phyloP scores from a whole-genome alignment of 306 rosid species.

The Dalbergia cultrata region DNA sequence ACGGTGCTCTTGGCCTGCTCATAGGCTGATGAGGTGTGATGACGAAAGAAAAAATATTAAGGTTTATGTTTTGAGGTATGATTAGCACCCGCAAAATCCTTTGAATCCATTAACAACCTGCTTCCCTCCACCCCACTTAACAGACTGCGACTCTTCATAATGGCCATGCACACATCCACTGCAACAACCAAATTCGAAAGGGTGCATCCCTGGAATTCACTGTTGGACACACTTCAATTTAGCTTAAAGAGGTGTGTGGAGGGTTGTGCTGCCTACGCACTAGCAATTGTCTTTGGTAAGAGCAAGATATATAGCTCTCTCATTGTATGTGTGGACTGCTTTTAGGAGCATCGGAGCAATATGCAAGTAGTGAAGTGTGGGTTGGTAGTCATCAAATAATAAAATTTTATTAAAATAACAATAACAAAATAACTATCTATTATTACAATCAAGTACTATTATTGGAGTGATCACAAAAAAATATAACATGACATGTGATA shows the following conservation, averaged over 20 bases:
- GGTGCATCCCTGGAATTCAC: conserved; percentile 4
- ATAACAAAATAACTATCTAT: too few relatives aligned
- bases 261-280: not conserved
- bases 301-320: too few relatives aligned
- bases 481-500: too few relatives aligned
- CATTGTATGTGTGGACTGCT: too few relatives aligned
- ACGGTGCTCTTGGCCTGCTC: conserved; percentile 24
- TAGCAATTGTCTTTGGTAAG: too few relatives aligned
- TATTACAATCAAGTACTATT: too few relatives aligned
- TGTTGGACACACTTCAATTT: not conserved
- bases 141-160: not conserved
- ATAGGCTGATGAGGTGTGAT: conserved; percentile 3
- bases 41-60: too few relatives aligned
- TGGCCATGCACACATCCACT: not conserved
- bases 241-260: not conserved
- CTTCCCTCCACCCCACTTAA: conserved; percentile 29
- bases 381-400: not conserved
- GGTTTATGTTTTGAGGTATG: not conserved
- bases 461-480: too few relatives aligned
- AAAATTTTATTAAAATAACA: too few relatives aligned
- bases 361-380: too few relatives aligned
- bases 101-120: not conserved
- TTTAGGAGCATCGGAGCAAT: too few relatives aligned
- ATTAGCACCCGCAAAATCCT: conserved; percentile 6
- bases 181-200: not conserved